Conservation (phyloP, 73 alveolate genomes). For the Paramecium pentaurelia region DNA sequence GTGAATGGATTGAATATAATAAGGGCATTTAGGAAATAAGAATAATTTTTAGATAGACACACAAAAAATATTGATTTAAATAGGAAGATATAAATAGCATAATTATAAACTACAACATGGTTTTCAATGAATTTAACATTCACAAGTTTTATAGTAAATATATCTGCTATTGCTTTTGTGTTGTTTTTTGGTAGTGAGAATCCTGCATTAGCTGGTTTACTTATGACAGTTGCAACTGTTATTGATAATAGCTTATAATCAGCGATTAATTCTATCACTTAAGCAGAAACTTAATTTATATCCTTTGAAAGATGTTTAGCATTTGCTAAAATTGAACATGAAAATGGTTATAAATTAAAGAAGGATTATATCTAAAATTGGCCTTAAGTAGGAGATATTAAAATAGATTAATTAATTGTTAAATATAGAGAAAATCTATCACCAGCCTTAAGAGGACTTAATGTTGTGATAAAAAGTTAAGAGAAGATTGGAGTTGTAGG, state of each 20-base stretch:
- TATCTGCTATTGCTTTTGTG: background rate
- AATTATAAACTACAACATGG: background rate
- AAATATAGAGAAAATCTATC: slow-evolving; percentile 75
- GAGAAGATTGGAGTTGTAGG: slow-evolving; percentile 88
- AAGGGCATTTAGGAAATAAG: slow-evolving; percentile 65
- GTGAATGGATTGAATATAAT: slow-evolving; percentile 75
- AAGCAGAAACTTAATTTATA: background rate
- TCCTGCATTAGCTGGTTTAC: slow-evolving; percentile 25
- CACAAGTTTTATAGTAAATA: background rate
- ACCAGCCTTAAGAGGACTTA: slow-evolving; percentile 67
- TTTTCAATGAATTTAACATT: background rate
- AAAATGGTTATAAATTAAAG: slow-evolving; percentile 68
- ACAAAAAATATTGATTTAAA: background rate
- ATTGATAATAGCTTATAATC: background rate
- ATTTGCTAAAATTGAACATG: slow-evolving; percentile 69
- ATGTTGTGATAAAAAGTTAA: slow-evolving; percentile 62
- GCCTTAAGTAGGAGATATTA: slow-evolving; percentile 76
- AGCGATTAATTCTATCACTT: background rate
- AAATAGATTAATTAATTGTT: slow-evolving; percentile 62
- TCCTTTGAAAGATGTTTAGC: slow-evolving; percentile 40
- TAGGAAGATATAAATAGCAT: background rate
- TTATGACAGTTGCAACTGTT: background rate
- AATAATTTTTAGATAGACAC: background rate
- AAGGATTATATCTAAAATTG: slow-evolving; percentile 75
- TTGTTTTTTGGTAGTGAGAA: background rate